These are phyloP conservation scores for Rhytidiadelphus loreus DNA, from an alignment of 225 moss, liverwort and hornwort genomes.

Conservation along the genomic window DNA sequence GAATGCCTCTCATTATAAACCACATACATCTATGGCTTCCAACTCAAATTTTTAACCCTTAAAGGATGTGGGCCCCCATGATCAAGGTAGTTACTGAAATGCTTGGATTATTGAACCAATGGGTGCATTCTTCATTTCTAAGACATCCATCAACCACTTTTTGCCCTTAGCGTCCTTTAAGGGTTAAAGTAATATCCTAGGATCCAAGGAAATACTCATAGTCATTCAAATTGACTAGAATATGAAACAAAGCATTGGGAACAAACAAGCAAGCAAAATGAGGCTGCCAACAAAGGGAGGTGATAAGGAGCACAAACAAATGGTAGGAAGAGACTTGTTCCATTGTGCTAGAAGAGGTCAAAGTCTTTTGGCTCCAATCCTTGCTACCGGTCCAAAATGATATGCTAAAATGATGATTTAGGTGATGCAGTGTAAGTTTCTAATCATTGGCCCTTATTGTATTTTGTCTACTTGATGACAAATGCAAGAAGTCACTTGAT, in stretches of 20 bases:
- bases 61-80: too few relatives aligned
- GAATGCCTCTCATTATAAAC: neutral
- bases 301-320: neutral
- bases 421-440: fast-evolving
- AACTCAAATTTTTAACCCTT: neutral
- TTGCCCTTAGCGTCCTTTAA: too few relatives aligned
- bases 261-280: neutral
- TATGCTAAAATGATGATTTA: fast-evolving
- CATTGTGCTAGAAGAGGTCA: fast-evolving
- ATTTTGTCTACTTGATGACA: neutral
- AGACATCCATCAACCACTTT: too few relatives aligned
- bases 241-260: neutral
- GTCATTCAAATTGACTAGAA: neutral
- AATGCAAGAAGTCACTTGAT: neutral
- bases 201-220: neutral
- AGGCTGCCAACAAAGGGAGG: neutral
- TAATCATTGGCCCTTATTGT: neutral
- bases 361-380: neutral
- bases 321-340: neutral
- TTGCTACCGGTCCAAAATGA: neutral
- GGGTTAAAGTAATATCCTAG: neutral
- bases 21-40: neutral
- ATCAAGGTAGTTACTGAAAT: too few relatives aligned
- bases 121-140: too few relatives aligned
- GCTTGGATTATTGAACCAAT: too few relatives aligned